These are phyloP conservation scores for Fusarium caatingaense DNA, from an alignment of 2,329 filamentous ascomycete species.

Conservation along the genomic window DNA sequence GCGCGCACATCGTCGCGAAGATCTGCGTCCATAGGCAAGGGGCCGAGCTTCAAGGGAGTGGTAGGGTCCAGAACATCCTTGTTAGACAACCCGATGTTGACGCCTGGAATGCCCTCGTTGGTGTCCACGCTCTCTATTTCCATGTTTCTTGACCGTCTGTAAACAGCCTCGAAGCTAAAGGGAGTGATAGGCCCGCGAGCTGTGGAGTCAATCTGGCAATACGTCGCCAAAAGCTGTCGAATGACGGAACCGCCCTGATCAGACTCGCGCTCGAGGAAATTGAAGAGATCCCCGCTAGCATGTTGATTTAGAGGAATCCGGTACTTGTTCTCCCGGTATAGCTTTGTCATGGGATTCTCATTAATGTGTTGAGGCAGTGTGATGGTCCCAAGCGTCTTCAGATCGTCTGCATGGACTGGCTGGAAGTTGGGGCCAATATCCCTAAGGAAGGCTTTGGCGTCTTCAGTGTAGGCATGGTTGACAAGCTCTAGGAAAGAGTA, in stretches of 20 bases:
- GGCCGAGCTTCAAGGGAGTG: constrained; percentile 77
- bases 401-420: constrained; percentile 80
- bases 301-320: constrained; percentile 89
- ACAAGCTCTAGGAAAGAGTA: constrained; percentile 90
- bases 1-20: constrained; percentile 86
- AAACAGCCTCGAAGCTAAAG: constrained; percentile 71
- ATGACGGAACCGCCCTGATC: constrained; percentile 84
- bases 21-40: constrained; percentile 84
- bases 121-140: constrained; percentile 73
- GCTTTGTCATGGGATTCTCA: constrained; percentile 79
- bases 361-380: constrained; percentile 81
- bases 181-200: constrained; percentile 72
- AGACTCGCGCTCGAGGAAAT: constrained; percentile 88
- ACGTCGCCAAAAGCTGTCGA: constrained; percentile 74
- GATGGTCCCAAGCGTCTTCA: constrained; percentile 79
- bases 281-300: constrained; percentile 83
- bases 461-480: constrained; percentile 74
- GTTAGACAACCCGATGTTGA: constrained; percentile 71
- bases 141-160: constrained; percentile 66
- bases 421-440: constrained; percentile 77
- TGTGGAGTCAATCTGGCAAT: constrained; percentile 69
- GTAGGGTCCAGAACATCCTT: constrained; percentile 68
- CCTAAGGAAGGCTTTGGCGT: constrained; percentile 79
- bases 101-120: constrained; percentile 72
- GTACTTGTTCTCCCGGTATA: constrained; percentile 90